Percentiles rank a stretch among this genome's conserved stretches.
phyloP scores from a whole-genome alignment of 257 asterid species.

The Nicotiana tomentosiformis region DNA sequence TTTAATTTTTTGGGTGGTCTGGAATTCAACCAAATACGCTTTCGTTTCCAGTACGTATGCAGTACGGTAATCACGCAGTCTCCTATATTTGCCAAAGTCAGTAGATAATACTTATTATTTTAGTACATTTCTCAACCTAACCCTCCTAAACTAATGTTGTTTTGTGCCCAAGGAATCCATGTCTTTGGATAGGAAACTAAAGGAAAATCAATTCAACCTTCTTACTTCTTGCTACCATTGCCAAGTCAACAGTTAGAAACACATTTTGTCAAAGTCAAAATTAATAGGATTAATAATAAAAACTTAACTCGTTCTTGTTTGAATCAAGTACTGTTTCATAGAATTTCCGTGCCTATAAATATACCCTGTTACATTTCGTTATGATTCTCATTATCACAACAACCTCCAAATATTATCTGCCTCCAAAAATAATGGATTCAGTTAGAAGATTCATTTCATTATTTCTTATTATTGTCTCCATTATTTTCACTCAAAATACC shows the following conservation, averaged over 20 bases:
- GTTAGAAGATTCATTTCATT: neutral
- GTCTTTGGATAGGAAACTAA: neutral
- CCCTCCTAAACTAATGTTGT: neutral
- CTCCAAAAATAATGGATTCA: slow-evolving; percentile 24
- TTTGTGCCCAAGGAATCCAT: neutral
- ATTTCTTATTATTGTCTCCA: slow-evolving; percentile 19
- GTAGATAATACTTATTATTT: neutral
- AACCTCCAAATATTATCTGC: neutral
- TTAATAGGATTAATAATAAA: neutral
- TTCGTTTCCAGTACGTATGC: neutral
- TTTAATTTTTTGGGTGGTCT: neutral
- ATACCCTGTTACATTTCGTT: slow-evolving; percentile 1
- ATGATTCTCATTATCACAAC: neutral
- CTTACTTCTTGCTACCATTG: neutral
- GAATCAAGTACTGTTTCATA: neutral
- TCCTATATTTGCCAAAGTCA: neutral
- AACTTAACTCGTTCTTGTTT: neutral
- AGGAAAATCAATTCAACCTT: neutral
- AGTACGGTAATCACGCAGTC: neutral
- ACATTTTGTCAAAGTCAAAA: slow-evolving; percentile 12
- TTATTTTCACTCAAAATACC: neutral
- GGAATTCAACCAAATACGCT: neutral
- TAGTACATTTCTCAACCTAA: neutral
- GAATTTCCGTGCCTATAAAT: neutral
- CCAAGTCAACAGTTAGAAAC: neutral